These are phyloP conservation scores for baker's yeast (Saccharomyces cerevisiae) DNA, from an alignment of 805 yeast genomes.

Conservation along the genomic window DNA sequence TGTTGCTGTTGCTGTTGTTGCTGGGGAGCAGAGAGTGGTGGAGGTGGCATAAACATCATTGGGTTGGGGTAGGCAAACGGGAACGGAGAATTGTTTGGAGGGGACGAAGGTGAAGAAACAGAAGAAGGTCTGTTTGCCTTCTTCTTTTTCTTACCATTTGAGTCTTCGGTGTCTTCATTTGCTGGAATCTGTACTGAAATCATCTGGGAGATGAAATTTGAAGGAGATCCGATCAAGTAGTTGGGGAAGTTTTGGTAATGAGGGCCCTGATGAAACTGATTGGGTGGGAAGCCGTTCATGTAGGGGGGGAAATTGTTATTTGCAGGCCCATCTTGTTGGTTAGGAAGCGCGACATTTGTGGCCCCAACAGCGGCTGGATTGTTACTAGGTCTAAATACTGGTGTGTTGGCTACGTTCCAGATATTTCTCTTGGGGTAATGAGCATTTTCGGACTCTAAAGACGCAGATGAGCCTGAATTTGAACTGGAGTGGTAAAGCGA, in stretches of 20 bases:
- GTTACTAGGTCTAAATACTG: constrained; percentile 22
- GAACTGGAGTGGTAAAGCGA: neutral
- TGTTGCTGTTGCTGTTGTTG: neutral
- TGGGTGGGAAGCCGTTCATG: neutral
- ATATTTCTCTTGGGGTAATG: constrained; percentile 10
- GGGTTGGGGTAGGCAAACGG: constrained; percentile 2
- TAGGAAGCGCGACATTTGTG: neutral
- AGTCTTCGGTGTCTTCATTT: neutral
- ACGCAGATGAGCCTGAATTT: neutral
- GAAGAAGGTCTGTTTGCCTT: neutral
- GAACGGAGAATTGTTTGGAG: constrained; percentile 4
- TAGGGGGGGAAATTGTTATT: neutral
- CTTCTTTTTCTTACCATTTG: neutral
- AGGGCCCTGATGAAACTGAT: neutral
- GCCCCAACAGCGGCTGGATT: neutral
- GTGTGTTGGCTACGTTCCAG: constrained; percentile 25
- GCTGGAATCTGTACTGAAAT: constrained; percentile 1
- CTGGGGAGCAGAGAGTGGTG: constrained; percentile 4
- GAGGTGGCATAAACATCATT: constrained; percentile 9
- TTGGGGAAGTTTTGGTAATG: neutral
- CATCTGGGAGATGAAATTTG: constrained; percentile 1
- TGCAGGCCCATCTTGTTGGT: neutral
- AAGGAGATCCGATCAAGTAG: neutral
- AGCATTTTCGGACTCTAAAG: neutral
- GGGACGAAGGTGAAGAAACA: constrained; percentile 1